These are phyloP conservation scores for Vitis riparia DNA, from an alignment of 164 flowering plant genomes.

Conservation along the genomic window DNA sequence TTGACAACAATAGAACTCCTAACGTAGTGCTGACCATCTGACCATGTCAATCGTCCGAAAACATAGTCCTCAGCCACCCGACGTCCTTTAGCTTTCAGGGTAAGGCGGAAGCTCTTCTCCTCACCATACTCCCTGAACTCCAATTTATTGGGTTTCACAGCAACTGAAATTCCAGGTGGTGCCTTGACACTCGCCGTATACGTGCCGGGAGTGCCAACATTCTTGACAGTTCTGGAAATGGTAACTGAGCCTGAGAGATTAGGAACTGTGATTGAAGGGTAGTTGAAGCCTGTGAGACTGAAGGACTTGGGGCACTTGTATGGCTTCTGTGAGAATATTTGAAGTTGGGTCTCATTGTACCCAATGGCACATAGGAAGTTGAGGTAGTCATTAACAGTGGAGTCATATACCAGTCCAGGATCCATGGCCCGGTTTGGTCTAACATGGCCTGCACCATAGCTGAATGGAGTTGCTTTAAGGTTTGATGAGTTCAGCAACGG, in stretches of 20 bases:
- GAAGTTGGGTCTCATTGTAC: slow-evolving; percentile 26
- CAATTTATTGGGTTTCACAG: slow-evolving; percentile 46
- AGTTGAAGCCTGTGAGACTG: slow-evolving; percentile 32
- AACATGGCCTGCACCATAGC: slow-evolving; percentile 63
- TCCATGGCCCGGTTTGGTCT: slow-evolving; percentile 56
- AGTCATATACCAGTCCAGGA: slow-evolving; percentile 73
- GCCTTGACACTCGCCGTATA: slow-evolving; percentile 32
- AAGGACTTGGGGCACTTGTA: slow-evolving; percentile 28
- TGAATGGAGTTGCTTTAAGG: slow-evolving; percentile 45
- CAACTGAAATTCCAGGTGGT: slow-evolving; percentile 42
- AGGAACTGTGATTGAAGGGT: slow-evolving; percentile 47
- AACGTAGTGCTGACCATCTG: slow-evolving; percentile 65
- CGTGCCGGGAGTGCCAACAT: slow-evolving; percentile 64
- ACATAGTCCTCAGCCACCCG: slow-evolving; percentile 27
- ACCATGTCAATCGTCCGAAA: slow-evolving; percentile 68
- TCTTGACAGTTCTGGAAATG: slow-evolving; percentile 41
- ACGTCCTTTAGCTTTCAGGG: slow-evolving; percentile 16
- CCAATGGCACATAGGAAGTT: slow-evolving; percentile 42
- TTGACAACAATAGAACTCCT: slow-evolving; percentile 68
- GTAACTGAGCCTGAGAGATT: slow-evolving; percentile 14
- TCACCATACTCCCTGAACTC: slow-evolving; percentile 51
- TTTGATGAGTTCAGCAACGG: slow-evolving; percentile 30
- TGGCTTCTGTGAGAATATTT: slow-evolving; percentile 11
- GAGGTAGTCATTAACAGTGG: slow-evolving; percentile 32
- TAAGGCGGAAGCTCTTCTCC: slow-evolving; percentile 50